These are phyloP conservation scores for Fusarium hostae DNA, from an alignment of 2,329 filamentous ascomycete genomes.

Conservation along the genomic window DNA sequence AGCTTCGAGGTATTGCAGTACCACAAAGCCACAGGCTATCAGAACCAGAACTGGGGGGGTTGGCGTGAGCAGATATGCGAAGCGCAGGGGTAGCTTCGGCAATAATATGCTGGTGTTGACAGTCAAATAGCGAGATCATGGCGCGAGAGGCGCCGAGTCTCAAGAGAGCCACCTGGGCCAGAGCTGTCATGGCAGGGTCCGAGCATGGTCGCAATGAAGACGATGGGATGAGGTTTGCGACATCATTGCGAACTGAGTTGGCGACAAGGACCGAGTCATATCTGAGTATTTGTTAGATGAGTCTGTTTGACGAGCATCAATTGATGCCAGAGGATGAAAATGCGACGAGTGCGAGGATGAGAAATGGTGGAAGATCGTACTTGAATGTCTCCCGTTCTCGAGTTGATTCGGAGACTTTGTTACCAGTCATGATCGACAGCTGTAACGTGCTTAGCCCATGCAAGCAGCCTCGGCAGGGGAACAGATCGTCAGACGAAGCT, in stretches of 20 bases:
- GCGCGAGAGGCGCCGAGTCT: constrained; percentile 56
- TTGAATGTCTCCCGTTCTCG: constrained; percentile 50
- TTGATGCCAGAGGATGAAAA: not conserved
- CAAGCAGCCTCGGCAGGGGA: not conserved
- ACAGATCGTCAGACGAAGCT: not conserved
- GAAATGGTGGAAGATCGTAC: constrained; percentile 25
- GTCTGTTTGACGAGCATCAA: not conserved
- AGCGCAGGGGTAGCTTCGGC: constrained; percentile 60
- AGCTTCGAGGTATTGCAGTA: constrained; percentile 45
- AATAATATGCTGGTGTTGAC: constrained; percentile 59
- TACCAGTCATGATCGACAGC: constrained; percentile 12
- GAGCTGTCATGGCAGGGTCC: constrained; percentile 58
- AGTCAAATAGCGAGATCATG: constrained; percentile 64
- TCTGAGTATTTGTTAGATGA: constrained; percentile 15
- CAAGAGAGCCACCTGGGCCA: constrained; percentile 61
- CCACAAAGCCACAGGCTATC: constrained; percentile 47
- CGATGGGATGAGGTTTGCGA: constrained; percentile 35
- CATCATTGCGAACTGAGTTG: constrained; percentile 38
- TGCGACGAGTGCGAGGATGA: not conserved
- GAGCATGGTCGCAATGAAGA: constrained; percentile 43
- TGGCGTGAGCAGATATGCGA: constrained; percentile 45
- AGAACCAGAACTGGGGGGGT: constrained; percentile 31
- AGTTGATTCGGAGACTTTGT: constrained; percentile 36
- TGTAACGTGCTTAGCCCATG: not conserved
- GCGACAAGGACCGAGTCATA: constrained; percentile 34